Evolutionary conservation across 148 eudicot species (phyloP), one percentile per base, ranked within the genome.

Genomic region (Vaccinium macrocarpon): DNA sequence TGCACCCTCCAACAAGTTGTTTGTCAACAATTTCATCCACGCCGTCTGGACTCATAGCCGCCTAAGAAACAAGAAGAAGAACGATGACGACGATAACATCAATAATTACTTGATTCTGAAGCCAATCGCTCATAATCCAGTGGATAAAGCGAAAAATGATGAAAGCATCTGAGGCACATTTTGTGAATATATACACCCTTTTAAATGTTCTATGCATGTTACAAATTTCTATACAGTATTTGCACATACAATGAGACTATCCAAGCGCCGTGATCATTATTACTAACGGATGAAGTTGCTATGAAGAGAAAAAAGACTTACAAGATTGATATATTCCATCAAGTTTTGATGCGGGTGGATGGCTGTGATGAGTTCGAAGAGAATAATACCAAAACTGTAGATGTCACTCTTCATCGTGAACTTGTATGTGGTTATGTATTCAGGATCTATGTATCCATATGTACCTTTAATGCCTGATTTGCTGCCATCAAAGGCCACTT

Each of bases 401-500:
- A 95, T 93, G 88, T 97, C 99, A 82, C 99, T 97, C 90, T 95
- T 95, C 84, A 88, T 81, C 57, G 98, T 92, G 80, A 90, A 88
- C 88, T 92, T 91, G 91, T 91, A 94, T 52, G 98, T 93, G 78
- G 98, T 91, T 87, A 97, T 91, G 71, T 97, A 97, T 5, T 89
- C 84, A 53, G 99, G 99, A 87, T 97, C 99, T 90, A 97, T 97
- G 88, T 97, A 97, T 75, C 99, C 99, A 46, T 95, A 94, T 85
- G 99, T 97, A 82, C 99, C 99, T 90, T 93, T 97, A 55, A 97
- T 92, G 91, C 98, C 90, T 23, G 98, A 95, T 66, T 91, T 92
- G 76, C 91, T 92, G 57, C 98, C 93, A 85, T 95, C 99, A 61
- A 86, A 95, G 81, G 84, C 91, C 82, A 91, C 93, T 92, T 95